A percentile compares a stretch with the other conserved stretches of the same genome.
Conservation (phyloP, 1,284 basidiomycete species). For the Leccinum subrobustum region DNA sequence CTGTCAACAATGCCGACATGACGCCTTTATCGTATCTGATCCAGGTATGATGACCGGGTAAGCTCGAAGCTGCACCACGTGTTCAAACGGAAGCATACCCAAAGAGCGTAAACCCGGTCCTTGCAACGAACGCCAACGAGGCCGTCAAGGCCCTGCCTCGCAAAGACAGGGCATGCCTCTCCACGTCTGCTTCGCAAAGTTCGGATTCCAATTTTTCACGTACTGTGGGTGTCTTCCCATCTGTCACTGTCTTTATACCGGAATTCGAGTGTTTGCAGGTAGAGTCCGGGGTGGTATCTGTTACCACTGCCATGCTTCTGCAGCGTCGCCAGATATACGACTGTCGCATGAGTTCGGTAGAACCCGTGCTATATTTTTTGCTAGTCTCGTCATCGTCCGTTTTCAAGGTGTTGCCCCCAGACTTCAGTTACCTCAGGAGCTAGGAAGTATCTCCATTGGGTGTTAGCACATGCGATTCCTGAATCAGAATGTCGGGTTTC, state of each 20-base stretch:
- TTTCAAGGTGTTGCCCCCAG: too few species aligned
- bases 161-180: conserved; percentile 21
- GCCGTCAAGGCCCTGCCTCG: conserved; percentile 26
- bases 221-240: conserved; percentile 12
- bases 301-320: neutral
- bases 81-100: conserved; percentile 22
- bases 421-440: too few species aligned
- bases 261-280: neutral
- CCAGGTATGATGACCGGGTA: neutral
- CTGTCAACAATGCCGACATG: conserved; percentile 29
- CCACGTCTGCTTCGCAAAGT: conserved; percentile 22
- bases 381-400: too few species aligned
- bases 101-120: conserved; percentile 33
- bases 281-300: neutral
- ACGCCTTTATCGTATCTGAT: conserved; percentile 34
- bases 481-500: too few species aligned
- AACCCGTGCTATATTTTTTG: conserved; percentile 1
- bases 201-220: neutral
- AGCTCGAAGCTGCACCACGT: conserved; percentile 2
- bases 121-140: conserved; percentile 30
- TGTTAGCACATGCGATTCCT: too few species aligned
- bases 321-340: neutral
- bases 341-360: neutral
- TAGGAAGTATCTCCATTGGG: too few species aligned
- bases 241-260: neutral